phyloP scores from a whole-genome alignment of 73 alveolate genomes.

The Stentor roeselii region DNA sequence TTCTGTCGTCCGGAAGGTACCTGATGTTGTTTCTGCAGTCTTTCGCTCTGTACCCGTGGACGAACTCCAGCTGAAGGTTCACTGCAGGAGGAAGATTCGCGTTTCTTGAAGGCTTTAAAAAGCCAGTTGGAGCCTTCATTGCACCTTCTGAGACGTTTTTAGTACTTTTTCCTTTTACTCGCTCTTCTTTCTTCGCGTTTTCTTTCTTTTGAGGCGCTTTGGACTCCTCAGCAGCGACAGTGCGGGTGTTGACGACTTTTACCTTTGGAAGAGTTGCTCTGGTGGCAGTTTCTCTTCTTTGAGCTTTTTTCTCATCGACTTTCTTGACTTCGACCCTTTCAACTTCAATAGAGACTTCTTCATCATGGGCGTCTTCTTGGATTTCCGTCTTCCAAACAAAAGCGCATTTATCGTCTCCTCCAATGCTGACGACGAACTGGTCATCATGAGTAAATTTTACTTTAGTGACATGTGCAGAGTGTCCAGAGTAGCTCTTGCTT shows the following conservation, averaged over 20 bases:
- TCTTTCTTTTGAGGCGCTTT: constrained; percentile 33
- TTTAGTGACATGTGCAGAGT: constrained; percentile 90
- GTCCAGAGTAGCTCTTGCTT: constrained; percentile 87
- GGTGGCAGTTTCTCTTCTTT: not conserved
- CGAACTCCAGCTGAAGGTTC: constrained; percentile 74
- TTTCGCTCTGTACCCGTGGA: constrained; percentile 94
- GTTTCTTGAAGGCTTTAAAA: constrained; percentile 72
- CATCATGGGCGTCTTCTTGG: constrained; percentile 25
- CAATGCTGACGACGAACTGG: constrained; percentile 76
- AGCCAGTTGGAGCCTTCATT: constrained; percentile 78
- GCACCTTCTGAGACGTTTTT: constrained; percentile 75
- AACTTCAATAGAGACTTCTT: constrained; percentile 41
- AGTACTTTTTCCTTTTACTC: constrained; percentile 46
- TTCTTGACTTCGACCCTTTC: constrained; percentile 28
- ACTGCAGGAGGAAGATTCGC: constrained; percentile 78
- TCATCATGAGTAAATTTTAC: constrained; percentile 91
- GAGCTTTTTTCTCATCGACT: not conserved
- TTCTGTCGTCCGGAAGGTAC: constrained; percentile 60
- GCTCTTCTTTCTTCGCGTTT: constrained; percentile 40
- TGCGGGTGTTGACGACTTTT: constrained; percentile 22
- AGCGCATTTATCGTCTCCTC: constrained; percentile 95
- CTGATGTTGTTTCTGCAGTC: constrained; percentile 90
- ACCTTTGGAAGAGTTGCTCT: not conserved
- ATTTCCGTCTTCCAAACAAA: constrained; percentile 94
- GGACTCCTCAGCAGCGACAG: constrained; percentile 17